Conservation (phyloP, 139 green algal genomes). For the Volvox reticuliferus region DNA sequence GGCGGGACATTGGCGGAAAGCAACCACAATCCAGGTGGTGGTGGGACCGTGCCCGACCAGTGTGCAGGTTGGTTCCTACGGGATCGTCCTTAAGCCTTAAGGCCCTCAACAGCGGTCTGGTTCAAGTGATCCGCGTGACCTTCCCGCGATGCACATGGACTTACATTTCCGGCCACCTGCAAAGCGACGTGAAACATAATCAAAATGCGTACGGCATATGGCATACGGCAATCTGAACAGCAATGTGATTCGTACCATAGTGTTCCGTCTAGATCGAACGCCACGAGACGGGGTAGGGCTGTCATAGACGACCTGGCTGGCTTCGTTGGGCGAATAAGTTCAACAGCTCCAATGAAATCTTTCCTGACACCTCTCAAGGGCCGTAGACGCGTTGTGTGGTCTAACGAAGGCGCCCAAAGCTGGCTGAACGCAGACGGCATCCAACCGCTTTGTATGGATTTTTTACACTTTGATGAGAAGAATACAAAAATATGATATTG, state of each 20-base stretch:
- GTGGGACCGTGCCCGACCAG: too few relatives aligned
- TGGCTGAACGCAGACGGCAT: too few relatives aligned
- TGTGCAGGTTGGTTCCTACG: background rate
- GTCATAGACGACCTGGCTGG: background rate
- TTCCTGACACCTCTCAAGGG: background rate
- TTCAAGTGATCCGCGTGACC: background rate
- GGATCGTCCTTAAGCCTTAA: background rate
- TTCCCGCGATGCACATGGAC: background rate
- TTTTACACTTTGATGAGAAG: too few relatives aligned
- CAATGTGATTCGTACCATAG: background rate
- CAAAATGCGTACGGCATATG: background rate
- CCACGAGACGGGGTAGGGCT: slow-evolving; percentile 5
- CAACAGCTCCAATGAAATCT: background rate
- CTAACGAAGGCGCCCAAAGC: background rate
- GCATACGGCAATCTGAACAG: background rate
- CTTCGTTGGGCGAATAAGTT: background rate
- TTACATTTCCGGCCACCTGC: slow-evolving; percentile 49
- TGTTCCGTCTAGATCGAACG: slow-evolving; percentile 31
- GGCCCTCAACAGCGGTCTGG: background rate
- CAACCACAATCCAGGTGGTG: background rate
- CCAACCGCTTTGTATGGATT: too few relatives aligned
- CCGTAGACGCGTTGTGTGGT: background rate
- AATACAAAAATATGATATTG: too few relatives aligned
- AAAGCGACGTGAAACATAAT: background rate
- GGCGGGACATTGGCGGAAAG: too few relatives aligned